Conservation (phyloP, 371 early-diverging fungal genomes). For the Homolaphlyctis polyrhiza region DNA sequence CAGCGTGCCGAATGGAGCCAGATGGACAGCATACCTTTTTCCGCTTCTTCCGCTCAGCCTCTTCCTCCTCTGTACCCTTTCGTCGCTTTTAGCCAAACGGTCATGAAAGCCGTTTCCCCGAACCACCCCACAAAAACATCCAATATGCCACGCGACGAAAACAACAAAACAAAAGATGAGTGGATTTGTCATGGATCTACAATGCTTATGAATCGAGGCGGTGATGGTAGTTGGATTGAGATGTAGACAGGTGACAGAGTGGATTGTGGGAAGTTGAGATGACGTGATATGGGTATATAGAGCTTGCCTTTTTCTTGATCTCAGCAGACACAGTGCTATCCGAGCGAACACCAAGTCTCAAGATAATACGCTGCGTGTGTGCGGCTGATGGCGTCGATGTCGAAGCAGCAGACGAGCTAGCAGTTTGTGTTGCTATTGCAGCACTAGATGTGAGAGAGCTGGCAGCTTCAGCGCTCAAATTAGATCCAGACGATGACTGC, state of each 20-base stretch:
- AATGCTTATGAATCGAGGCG: too few relatives aligned
- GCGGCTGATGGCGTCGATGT: not conserved
- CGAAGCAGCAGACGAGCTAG: not conserved
- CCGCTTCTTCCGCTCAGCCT: not conserved
- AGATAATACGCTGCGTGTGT: not conserved
- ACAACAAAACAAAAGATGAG: too few relatives aligned
- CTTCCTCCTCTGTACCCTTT: not conserved
- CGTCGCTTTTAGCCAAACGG: not conserved
- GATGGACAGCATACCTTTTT: too few relatives aligned
- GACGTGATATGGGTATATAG: too few relatives aligned
- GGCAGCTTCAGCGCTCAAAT: too few relatives aligned
- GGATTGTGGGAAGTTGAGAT: too few relatives aligned
- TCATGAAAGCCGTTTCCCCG: not conserved
- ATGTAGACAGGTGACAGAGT: too few relatives aligned
- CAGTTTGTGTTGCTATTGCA: not conserved
- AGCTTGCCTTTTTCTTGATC: conserved; percentile 1
- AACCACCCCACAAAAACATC: not conserved
- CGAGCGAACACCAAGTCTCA: not conserved
- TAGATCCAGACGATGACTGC: too few relatives aligned
- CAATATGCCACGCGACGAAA: too few relatives aligned
- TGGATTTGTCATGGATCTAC: too few relatives aligned
- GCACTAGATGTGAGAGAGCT: not conserved
- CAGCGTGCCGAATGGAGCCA: too few relatives aligned
- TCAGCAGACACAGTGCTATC: not conserved
- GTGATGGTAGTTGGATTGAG: too few relatives aligned